Evolutionary conservation across 2,329 filamentous ascomycete genomes (phyloP).

Genomic region (Thelonectria olida): DNA sequence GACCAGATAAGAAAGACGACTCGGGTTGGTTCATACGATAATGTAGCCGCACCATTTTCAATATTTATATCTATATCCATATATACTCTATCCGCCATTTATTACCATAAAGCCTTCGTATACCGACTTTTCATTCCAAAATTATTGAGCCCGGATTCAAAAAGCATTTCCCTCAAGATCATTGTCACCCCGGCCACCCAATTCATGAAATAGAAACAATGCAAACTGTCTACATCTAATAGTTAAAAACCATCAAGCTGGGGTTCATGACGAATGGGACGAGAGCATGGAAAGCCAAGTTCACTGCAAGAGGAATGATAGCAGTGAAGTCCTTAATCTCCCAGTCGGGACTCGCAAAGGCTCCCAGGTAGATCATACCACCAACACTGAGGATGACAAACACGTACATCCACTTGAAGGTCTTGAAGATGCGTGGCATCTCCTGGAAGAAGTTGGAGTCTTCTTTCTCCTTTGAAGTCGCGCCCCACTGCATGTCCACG

Average conservation of each 20-base stretch:
- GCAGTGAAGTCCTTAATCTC: conserved; percentile 66
- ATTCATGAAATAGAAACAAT: neutral
- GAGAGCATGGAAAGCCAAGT: conserved; percentile 46
- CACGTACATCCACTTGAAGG: conserved; percentile 64
- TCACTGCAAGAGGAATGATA: conserved; percentile 66
- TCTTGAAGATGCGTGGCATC: conserved; percentile 62
- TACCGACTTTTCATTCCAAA: too few relatives aligned
- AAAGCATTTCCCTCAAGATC: too few relatives aligned
- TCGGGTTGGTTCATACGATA: too few relatives aligned
- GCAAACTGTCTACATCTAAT: neutral
- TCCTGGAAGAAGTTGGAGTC: conserved; percentile 66
- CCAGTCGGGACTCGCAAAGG: conserved; percentile 62
- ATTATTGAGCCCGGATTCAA: too few relatives aligned
- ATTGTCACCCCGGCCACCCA: too few relatives aligned
- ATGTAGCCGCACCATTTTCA: too few relatives aligned
- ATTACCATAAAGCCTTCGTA: too few relatives aligned
- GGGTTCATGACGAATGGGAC: conserved; percentile 9
- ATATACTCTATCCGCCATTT: too few relatives aligned
- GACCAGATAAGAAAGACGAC: too few relatives aligned
- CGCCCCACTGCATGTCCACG: conserved; percentile 59
- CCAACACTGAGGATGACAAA: conserved; percentile 54
- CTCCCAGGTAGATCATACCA: conserved; percentile 59
- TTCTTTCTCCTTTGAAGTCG: conserved; percentile 68
- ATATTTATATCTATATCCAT: too few relatives aligned
- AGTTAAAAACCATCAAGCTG: conserved; percentile 16